These are phyloP conservation scores for Zygosaccharomyces lentus DNA, from an alignment of 805 yeast genomes.

Conservation along the genomic window DNA sequence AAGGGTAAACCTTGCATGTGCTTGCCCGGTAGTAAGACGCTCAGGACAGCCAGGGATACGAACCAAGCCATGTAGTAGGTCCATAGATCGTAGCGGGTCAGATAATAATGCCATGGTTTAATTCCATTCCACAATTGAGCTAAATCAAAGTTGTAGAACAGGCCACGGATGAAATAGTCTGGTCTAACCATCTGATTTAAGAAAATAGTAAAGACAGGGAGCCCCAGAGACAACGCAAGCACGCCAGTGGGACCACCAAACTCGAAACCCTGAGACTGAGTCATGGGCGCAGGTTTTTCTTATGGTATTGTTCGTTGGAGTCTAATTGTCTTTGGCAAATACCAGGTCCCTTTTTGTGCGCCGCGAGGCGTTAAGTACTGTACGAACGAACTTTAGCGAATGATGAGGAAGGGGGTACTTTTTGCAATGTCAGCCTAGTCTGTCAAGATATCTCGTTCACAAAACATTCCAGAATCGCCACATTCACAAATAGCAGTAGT, in stretches of 20 bases:
- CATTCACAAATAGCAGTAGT: conserved; percentile 21
- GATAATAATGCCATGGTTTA: conserved; percentile 30
- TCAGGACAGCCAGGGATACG: conserved; percentile 56
- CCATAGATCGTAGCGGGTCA: conserved; percentile 51
- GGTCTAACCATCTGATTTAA: conserved; percentile 63
- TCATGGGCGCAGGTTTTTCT: conserved; percentile 8
- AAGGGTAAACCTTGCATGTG: conserved; percentile 59
- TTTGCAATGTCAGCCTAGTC: too few relatives aligned
- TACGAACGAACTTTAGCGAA: not conserved
- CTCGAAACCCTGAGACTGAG: conserved; percentile 58
- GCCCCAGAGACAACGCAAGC: conserved; percentile 52
- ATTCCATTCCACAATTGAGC: conserved; percentile 37
- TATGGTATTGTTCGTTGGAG: not conserved
- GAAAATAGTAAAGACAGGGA: conserved; percentile 59
- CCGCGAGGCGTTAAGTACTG: not conserved
- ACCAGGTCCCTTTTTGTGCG: not conserved
- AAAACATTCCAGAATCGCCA: conserved; percentile 22
- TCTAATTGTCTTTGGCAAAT: not conserved
- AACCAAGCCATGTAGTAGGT: conserved; percentile 71
- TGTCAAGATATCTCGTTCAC: conserved; percentile 10
- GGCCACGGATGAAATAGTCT: conserved; percentile 48
- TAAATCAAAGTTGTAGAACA: conserved; percentile 39
- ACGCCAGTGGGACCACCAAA: conserved; percentile 81
- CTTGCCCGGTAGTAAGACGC: conserved; percentile 62
- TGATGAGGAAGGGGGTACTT: not conserved